These are phyloP conservation scores for Acer yangbiense DNA, from an alignment of 345 rosid species.

Conservation along the genomic window DNA sequence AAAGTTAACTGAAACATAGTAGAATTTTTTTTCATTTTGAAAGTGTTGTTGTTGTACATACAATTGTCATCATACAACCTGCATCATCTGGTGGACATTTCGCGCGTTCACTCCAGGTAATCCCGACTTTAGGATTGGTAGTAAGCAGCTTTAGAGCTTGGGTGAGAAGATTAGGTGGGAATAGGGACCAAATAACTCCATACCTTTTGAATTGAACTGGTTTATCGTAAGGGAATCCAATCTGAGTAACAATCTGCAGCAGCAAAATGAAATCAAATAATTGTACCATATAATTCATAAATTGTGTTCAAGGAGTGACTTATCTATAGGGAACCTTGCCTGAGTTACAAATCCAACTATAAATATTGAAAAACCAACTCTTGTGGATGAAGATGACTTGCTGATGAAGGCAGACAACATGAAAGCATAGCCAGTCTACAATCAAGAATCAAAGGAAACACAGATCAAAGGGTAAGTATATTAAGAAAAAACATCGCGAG, in stretches of 20 bases:
- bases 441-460: slow-evolving; percentile 19
- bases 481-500: not conserved
- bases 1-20: too few species aligned
- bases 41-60: slow-evolving; percentile 31
- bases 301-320: slow-evolving; percentile 6
- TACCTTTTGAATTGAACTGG: slow-evolving; percentile 21
- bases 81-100: slow-evolving; percentile 49
- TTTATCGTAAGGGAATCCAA: slow-evolving; percentile 58
- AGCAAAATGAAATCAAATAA: not conserved
- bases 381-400: slow-evolving; percentile 79
- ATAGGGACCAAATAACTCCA: slow-evolving; percentile 70
- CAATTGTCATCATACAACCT: slow-evolving; percentile 72
- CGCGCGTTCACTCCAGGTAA: slow-evolving; percentile 72
- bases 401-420: slow-evolving; percentile 81
- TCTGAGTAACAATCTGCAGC: slow-evolving; percentile 53
- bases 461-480: slow-evolving; percentile 9
- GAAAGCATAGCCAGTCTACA: slow-evolving; percentile 78
- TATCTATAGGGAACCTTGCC: slow-evolving; percentile 41
- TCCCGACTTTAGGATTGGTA: slow-evolving; percentile 63
- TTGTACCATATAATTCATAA: slow-evolving; percentile 15
- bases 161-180: slow-evolving; percentile 88
- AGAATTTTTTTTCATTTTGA: slow-evolving; percentile 15
- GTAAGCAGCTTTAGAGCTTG: slow-evolving; percentile 56
- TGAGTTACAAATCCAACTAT: slow-evolving; percentile 78
- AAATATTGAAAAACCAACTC: slow-evolving; percentile 73